Conservation (phyloP, 805 yeast genomes). For the Ogataea haglerorum region DNA sequence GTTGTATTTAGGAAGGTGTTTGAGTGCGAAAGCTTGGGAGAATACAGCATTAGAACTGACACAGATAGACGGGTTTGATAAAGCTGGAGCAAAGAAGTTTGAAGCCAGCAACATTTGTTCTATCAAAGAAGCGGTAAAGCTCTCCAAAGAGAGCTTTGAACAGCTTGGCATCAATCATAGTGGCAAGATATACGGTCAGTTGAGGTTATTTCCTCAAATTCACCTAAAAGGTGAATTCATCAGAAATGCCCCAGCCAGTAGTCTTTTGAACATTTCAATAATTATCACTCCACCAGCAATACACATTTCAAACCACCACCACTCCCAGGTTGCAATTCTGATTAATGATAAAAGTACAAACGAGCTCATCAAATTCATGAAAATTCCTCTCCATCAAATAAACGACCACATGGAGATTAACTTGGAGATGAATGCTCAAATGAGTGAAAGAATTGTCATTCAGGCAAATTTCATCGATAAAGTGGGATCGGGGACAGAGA, state of each 20-base stretch:
- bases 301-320: not conserved
- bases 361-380: constrained; percentile 42
- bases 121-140: constrained; percentile 30
- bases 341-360: not conserved
- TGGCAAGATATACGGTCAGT: not conserved
- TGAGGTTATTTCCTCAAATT: not conserved
- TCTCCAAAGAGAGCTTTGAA: constrained; percentile 38
- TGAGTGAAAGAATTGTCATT: constrained; percentile 28
- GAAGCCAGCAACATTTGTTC: constrained; percentile 33
- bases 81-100: constrained; percentile 38
- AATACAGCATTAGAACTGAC: constrained; percentile 40
- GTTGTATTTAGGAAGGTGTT: constrained; percentile 37
- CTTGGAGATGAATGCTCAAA: constrained; percentile 23
- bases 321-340: not conserved
- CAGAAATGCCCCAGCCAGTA: not conserved
- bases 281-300: not conserved
- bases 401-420: constrained; percentile 25
- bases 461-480: constrained; percentile 39
- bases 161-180: not conserved
- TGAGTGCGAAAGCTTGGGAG: constrained; percentile 51
- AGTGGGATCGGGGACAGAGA: constrained; percentile 27
- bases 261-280: not conserved
- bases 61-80: constrained; percentile 47
- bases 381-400: constrained; percentile 32
- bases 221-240: not conserved